A percentile compares a stretch with the other conserved stretches of the same genome.
Evolutionary conservation across 441 rosid genomes (phyloP).

Genomic region (Jatropha multifida): DNA sequence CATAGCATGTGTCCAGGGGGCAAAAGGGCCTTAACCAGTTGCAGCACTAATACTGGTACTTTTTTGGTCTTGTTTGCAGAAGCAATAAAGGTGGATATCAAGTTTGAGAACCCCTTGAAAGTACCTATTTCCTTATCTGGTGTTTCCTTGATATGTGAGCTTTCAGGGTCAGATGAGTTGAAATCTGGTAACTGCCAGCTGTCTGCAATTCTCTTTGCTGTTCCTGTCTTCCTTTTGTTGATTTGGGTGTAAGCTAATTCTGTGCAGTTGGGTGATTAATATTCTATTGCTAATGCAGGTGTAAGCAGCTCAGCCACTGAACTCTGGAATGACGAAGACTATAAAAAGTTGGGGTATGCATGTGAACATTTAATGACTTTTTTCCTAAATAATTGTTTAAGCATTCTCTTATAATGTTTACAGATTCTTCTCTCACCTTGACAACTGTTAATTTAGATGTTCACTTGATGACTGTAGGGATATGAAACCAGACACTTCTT

Average conservation of each 20-base stretch:
- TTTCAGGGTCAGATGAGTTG: constrained; percentile 58
- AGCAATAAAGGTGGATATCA: constrained; percentile 69
- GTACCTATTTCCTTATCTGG: constrained; percentile 66
- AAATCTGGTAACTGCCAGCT: constrained; percentile 49
- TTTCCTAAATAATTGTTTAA: not conserved
- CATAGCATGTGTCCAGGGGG: not conserved
- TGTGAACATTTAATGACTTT: not conserved
- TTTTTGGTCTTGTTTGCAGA: constrained; percentile 49
- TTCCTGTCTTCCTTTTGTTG: constrained; percentile 14
- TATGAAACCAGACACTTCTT: constrained; percentile 39
- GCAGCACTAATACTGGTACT: not conserved
- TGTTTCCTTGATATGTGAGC: constrained; percentile 83
- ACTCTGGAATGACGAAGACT: constrained; percentile 42
- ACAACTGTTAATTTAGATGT: constrained; percentile 21
- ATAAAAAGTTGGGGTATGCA: constrained; percentile 41
- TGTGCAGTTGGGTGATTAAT: constrained; percentile 17
- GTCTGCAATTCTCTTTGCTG: constrained; percentile 6
- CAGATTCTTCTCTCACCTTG: constrained; percentile 3
- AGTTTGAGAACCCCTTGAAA: constrained; percentile 82
- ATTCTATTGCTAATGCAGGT: constrained; percentile 43
- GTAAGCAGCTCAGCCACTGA: constrained; percentile 47
- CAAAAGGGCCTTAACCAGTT: constrained; percentile 7
- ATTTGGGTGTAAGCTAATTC: constrained; percentile 1
- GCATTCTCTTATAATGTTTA: not conserved
- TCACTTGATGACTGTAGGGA: constrained; percentile 46